Evolutionary conservation across 495 filamentous ascomycete species (phyloP).

Genomic region (Rhypophila decipiens): DNA sequence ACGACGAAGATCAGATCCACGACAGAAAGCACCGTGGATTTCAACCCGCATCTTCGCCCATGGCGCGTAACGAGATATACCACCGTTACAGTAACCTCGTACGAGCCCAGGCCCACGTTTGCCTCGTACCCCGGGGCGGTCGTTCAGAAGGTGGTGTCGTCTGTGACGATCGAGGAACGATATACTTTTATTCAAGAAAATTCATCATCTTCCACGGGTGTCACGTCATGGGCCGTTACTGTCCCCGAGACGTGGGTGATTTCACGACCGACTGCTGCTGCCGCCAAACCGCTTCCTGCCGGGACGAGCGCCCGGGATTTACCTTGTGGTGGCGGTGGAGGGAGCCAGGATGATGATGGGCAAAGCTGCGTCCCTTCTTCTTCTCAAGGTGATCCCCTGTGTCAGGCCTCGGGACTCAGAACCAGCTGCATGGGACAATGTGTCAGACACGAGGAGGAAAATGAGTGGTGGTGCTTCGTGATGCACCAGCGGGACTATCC

Average conservation of each 20-base stretch:
- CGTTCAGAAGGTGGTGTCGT: slow-evolving; percentile 1
- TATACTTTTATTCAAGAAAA: slow-evolving; percentile 1
- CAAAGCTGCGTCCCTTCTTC: not conserved
- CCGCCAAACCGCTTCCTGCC: not conserved
- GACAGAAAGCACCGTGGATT: not conserved
- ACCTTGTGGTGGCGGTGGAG: not conserved
- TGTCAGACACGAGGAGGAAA: not conserved
- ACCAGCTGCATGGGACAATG: slow-evolving; percentile 14
- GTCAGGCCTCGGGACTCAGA: slow-evolving; percentile 3
- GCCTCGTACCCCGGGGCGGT: slow-evolving; percentile 5
- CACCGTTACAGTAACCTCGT: slow-evolving; percentile 6
- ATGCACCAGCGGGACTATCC: slow-evolving; percentile 8
- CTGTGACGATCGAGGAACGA: slow-evolving; percentile 1
- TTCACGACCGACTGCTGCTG: not conserved
- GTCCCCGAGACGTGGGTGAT: slow-evolving; percentile 10
- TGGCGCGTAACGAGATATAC: slow-evolving; percentile 2
- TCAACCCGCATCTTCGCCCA: slow-evolving; percentile 5
- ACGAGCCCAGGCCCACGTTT: slow-evolving; percentile 3
- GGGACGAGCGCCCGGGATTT: not conserved
- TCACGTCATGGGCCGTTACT: not conserved
- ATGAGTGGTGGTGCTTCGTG: slow-evolving; percentile 14
- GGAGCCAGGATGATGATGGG: no score
- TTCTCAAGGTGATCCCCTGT: not conserved
- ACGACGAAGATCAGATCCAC: slow-evolving; percentile 3
- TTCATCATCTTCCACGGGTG: not conserved